Evolutionary conservation across 257 asterid species (phyloP).

Genomic region (Fraxinus pennsylvanica): DNA sequence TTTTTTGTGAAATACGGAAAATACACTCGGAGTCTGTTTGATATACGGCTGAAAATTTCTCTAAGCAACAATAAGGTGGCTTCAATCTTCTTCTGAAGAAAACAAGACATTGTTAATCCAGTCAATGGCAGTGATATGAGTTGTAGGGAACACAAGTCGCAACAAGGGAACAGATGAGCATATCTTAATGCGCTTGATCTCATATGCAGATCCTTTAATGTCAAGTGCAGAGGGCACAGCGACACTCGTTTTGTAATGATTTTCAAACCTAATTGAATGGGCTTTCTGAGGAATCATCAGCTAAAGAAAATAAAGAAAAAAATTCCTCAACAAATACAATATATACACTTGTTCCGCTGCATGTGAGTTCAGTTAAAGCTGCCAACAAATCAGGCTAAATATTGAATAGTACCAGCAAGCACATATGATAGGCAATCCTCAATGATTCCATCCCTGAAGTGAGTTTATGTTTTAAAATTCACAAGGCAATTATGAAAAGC

Average conservation of each 20-base stretch:
- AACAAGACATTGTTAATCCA: conserved; percentile 40
- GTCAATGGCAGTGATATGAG: conserved; percentile 59
- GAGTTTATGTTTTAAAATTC: not conserved
- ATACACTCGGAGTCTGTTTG: too few species aligned
- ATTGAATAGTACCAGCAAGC: not conserved
- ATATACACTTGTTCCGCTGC: not conserved
- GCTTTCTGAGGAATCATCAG: not conserved
- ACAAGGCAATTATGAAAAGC: not conserved
- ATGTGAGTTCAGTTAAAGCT: not conserved
- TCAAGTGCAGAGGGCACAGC: conserved; percentile 56
- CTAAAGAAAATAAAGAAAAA: too few species aligned
- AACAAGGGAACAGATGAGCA: conserved; percentile 59
- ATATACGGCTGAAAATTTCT: not conserved
- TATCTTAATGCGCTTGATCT: conserved; percentile 36
- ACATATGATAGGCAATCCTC: not conserved
- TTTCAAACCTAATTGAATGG: not conserved
- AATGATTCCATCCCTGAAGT: not conserved
- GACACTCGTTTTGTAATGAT: not conserved
- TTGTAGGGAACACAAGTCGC: conserved; percentile 71
- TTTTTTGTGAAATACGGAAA: too few species aligned
- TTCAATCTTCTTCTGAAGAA: conserved; percentile 25
- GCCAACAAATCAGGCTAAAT: not conserved
- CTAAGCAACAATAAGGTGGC: not conserved
- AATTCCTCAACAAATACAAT: too few species aligned
- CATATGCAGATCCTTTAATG: conserved; percentile 48